These are phyloP conservation scores for Atalantia buxifolia DNA, from an alignment of 345 rosid species.

Conservation along the genomic window DNA sequence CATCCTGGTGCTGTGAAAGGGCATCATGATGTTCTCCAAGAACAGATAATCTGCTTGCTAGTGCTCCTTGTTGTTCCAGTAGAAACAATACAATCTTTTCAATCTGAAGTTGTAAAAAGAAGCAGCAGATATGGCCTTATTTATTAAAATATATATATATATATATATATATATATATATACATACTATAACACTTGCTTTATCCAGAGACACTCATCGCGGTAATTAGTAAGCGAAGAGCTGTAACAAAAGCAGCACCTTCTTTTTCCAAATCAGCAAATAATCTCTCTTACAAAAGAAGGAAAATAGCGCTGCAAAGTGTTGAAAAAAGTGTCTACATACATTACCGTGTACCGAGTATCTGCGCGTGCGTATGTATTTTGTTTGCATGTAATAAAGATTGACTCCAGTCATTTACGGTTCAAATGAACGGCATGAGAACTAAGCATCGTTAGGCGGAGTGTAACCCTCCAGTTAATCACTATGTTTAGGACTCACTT, in stretches of 20 bases:
- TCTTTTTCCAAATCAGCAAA: not conserved
- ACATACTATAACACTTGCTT: not conserved
- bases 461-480: not conserved
- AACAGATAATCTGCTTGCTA: conserved; percentile 41
- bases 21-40: conserved; percentile 49
- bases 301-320: not conserved
- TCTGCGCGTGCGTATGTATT: not conserved
- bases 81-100: conserved; percentile 59
- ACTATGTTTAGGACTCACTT: not conserved
- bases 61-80: conserved; percentile 59
- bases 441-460: not conserved
- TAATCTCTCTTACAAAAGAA: not conserved
- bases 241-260: not conserved
- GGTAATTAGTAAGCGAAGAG: not conserved
- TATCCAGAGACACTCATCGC: not conserved
- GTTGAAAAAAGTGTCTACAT: not conserved
- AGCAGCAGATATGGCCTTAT: not conserved
- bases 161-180: no score
- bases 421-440: not conserved
- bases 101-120: conserved; percentile 35
- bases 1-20: conserved; percentile 39
- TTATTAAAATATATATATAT: not conserved
- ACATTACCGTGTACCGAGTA: not conserved
- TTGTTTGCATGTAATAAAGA: not conserved
- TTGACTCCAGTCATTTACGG: not conserved